These are phyloP conservation scores for Clonostachys chloroleuca DNA, from an alignment of 2,329 filamentous ascomycete species.

Conservation along the genomic window DNA sequence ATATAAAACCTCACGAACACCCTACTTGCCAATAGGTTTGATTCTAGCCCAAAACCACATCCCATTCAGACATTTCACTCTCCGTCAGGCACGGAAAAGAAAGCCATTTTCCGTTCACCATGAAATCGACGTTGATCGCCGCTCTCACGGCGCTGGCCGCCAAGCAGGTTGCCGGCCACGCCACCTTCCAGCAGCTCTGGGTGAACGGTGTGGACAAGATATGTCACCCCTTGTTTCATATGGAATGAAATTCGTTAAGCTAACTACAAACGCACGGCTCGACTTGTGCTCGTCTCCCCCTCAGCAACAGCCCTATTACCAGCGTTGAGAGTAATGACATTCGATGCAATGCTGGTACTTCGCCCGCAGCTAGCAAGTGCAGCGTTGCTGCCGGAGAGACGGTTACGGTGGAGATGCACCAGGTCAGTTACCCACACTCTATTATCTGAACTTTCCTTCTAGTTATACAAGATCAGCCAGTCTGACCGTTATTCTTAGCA, in stretches of 20 bases:
- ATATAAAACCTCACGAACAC: no score
- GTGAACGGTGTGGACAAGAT: conserved; percentile 33
- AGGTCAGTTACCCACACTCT: conserved; percentile 14
- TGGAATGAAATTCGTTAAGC: not conserved
- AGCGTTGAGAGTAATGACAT: conserved; percentile 34
- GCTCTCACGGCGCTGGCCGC: conserved; percentile 24
- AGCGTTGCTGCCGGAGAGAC: conserved; percentile 38
- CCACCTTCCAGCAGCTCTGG: conserved; percentile 46
- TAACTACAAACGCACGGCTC: conserved; percentile 16
- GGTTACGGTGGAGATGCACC: conserved; percentile 55
- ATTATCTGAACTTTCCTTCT: not conserved
- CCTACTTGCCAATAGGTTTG: no score
- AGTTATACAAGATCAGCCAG: not conserved
- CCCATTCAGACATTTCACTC: no score
- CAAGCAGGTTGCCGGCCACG: conserved; percentile 34
- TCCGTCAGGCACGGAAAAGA: no score
- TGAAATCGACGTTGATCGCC: conserved; percentile 27
- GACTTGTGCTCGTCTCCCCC: conserved; percentile 41
- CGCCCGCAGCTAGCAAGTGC: conserved; percentile 33
- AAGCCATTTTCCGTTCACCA: conserved; percentile 6
- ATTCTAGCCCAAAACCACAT: no score
- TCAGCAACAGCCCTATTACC: conserved; percentile 45
- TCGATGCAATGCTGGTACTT: conserved; percentile 37
- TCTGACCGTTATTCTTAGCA: conserved; percentile 20
- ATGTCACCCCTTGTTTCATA: conserved; percentile 11